Base-by-base conservation (phyloP, 495 filamentous ascomycete genomes). In the Jackrogersella multiformis region DNA sequence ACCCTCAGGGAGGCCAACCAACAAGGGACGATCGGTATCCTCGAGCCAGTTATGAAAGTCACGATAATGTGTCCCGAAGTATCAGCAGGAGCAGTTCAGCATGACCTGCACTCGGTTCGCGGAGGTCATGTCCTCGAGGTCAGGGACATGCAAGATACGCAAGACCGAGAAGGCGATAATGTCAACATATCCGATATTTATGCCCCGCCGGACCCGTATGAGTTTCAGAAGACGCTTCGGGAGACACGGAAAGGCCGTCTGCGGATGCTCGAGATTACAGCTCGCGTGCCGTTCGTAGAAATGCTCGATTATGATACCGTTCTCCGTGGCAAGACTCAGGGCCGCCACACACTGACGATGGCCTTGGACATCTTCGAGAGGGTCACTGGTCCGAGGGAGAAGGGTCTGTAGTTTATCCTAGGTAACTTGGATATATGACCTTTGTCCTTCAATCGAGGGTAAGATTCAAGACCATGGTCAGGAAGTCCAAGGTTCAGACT, bases 301-400 rank as follows among this genome's bases (percentile, higher is more conserved):
- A 97, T 98, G 94, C 90, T 97, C 51, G 93, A 94, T 30, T 99
- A 99, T 78, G 78, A 98, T 70, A 93, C 90, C 76, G 91, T 96
- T 76, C 79, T 99, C 72, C 80, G 96, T 38, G 92, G 90, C 75
- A 78, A 96, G 79, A 99, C 94, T 13, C 89, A 88, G 8, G 96
- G 96, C 0, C 83, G 95, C 24, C 96, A 96, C 23, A 92, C 92
- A 4, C 92, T 99, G 76, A 90, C 95, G 24, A 94, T 99, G 92
- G 88, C 83, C 49, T 87, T 96, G 32, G 94, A 97, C 80, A 86
- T 86, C 35, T 99, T 97, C 76, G 94, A 98, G 80, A 85, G 85
- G 73, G 92, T 99, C 78, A 87, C 86, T 42, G 83, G 87, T 2
- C 75, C 77, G 5, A 76, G 84, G 63, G 84, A 86, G 67, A 81